These are phyloP conservation scores for Jacaranda mimosifolia DNA, from an alignment of 257 asterid species.

Conservation along the genomic window DNA sequence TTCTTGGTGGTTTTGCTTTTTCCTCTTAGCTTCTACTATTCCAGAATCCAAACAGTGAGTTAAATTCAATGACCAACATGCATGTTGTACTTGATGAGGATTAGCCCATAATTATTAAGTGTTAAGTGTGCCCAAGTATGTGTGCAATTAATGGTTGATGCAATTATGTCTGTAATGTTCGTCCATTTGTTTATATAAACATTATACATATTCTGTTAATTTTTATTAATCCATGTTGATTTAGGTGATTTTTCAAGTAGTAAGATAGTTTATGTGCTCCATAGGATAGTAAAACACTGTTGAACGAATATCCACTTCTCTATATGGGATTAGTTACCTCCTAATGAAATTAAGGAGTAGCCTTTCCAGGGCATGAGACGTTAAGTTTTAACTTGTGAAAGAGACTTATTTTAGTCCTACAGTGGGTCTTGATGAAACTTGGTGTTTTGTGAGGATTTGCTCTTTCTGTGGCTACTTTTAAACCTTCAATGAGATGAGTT, in stretches of 20 bases:
- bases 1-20: background rate
- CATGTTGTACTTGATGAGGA: constrained; percentile 2
- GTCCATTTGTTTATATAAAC: constrained; percentile 1
- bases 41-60: background rate
- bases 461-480: constrained; percentile 22
- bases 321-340: background rate
- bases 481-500: background rate
- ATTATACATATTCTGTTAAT: constrained; percentile 16
- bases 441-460: constrained; percentile 1
- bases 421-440: constrained; percentile 2
- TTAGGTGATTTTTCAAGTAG: constrained; percentile 20
- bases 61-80: background rate
- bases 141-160: constrained; percentile 15
- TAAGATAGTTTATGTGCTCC: background rate
- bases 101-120: constrained; percentile 4
- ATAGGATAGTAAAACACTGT: background rate
- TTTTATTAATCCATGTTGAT: constrained; percentile 8
- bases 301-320: background rate
- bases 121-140: background rate
- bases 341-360: background rate
- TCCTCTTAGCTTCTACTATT: background rate
- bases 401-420: background rate
- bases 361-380: constrained; percentile 8
- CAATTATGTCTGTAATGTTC: background rate
- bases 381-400: constrained; percentile 6